Evolutionary conservation across 768 basidiomycete genomes (phyloP).

Genomic region (Lactifluus subvellereus): DNA sequence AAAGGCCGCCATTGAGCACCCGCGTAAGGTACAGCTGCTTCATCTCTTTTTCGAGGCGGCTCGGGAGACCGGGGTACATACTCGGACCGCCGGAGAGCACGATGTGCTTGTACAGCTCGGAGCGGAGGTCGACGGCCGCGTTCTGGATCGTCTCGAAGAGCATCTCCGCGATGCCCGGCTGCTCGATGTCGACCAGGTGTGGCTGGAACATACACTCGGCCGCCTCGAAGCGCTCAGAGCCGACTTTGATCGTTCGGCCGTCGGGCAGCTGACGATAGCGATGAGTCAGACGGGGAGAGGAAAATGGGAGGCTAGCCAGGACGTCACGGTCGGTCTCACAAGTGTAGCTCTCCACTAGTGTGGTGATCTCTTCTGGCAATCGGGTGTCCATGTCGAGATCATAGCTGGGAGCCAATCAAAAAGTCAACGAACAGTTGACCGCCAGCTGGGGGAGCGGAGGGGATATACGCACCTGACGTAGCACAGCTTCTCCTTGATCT

Average conservation of each 20-base stretch:
- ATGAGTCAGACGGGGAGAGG: slow-evolving; percentile 11
- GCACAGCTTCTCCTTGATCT: slow-evolving; percentile 98
- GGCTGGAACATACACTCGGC: slow-evolving; percentile 99
- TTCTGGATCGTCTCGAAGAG: slow-evolving; percentile 93
- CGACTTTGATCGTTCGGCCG: slow-evolving; percentile 94
- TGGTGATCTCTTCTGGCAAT: slow-evolving; percentile 92
- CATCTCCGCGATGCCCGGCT: slow-evolving; percentile 97
- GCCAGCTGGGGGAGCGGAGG: background rate
- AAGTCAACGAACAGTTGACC: background rate
- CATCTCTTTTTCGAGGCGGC: slow-evolving; percentile 98
- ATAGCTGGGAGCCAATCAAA: slow-evolving; percentile 48
- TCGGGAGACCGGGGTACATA: slow-evolving; percentile 98
- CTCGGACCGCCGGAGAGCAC: slow-evolving; percentile 96
- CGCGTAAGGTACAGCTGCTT: slow-evolving; percentile 95
- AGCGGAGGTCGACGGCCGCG: slow-evolving; percentile 83
- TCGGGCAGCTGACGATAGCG: slow-evolving; percentile 68
- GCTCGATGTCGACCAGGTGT: slow-evolving; percentile 93
- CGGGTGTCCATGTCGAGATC: slow-evolving; percentile 92
- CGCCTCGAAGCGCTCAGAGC: slow-evolving; percentile 96
- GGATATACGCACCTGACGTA: slow-evolving; percentile 75
- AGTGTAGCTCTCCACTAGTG: slow-evolving; percentile 93
- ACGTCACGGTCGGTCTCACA: slow-evolving; percentile 36
- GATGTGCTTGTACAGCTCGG: slow-evolving; percentile 95
- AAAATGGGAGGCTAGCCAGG: background rate
- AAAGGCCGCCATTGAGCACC: slow-evolving; percentile 76